Percentiles rank a stretch among this genome's conserved stretches.
These are phyloP conservation scores for Aspergillus caelatus DNA, from an alignment of 2,329 filamentous ascomycete species.

Conservation along the genomic window DNA sequence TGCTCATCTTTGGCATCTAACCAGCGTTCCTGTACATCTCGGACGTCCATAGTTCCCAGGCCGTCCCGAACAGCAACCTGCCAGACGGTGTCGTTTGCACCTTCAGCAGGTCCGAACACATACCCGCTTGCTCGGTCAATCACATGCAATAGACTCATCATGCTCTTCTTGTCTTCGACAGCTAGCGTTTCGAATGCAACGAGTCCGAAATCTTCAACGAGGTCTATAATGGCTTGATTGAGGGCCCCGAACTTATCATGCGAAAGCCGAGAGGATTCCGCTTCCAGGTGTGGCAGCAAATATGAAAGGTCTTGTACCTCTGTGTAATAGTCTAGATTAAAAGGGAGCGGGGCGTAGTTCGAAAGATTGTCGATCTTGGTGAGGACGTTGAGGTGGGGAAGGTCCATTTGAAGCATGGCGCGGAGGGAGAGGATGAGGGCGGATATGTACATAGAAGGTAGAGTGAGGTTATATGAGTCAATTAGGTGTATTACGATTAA, in stretches of 20 bases:
- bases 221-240: constrained; percentile 81
- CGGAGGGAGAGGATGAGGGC: constrained; percentile 90
- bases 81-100: constrained; percentile 96
- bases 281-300: constrained; percentile 76
- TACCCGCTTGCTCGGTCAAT: constrained; percentile 94
- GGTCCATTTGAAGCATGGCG: constrained; percentile 97
- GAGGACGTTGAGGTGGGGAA: constrained; percentile 92
- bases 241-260: constrained; percentile 79
- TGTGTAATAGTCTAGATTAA: constrained; percentile 96
- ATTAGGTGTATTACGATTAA: constrained; percentile 91
- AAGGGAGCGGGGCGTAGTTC: constrained; percentile 81
- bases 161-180: constrained; percentile 94
- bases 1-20: constrained; percentile 86
- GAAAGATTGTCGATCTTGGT: constrained; percentile 96
- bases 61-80: constrained; percentile 84
- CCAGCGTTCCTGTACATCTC: constrained; percentile 95
- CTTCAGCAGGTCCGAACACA: constrained; percentile 86
- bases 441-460: constrained; percentile 92
- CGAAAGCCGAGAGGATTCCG: constrained; percentile 71
- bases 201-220: constrained; percentile 87
- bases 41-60: constrained; percentile 72
- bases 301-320: constrained; percentile 93
- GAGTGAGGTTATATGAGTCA: constrained; percentile 89
- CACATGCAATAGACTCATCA: constrained; percentile 86
- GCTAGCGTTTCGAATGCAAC: constrained; percentile 92